Evolutionary conservation across 495 filamentous ascomycete genomes (phyloP).

Genomic region (Aspergillus indologenus): DNA sequence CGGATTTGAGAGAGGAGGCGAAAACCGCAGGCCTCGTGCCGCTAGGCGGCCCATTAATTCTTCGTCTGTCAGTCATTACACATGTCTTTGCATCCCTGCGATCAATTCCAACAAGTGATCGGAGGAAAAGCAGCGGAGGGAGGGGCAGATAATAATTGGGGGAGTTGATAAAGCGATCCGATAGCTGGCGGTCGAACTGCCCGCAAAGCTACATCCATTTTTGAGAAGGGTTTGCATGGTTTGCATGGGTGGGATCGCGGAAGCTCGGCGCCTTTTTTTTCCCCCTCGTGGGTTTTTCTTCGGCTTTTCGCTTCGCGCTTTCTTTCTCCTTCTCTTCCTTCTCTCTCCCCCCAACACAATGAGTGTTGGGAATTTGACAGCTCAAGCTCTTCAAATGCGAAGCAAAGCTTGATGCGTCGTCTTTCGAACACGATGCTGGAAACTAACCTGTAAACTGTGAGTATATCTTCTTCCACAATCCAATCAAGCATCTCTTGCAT

Average conservation of each 20-base stretch:
- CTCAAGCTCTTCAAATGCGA: constrained; percentile 20
- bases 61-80: constrained; percentile 78
- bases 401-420: not conserved
- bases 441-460: constrained; percentile 28
- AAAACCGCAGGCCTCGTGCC: constrained; percentile 76
- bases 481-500: constrained; percentile 37
- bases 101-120: constrained; percentile 9
- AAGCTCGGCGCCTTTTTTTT: constrained; percentile 22
- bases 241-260: constrained; percentile 27
- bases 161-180: constrained; percentile 1
- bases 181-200: constrained; percentile 27
- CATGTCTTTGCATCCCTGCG: constrained; percentile 18
- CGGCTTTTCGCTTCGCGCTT: constrained; percentile 19
- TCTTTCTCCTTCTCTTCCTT: constrained; percentile 29
- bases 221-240: constrained; percentile 42
- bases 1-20: constrained; percentile 42
- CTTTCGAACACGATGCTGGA: not conserved
- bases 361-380: constrained; percentile 2
- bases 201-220: constrained; percentile 37
- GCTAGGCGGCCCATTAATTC: constrained; percentile 82
- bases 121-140: constrained; percentile 3
- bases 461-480: constrained; percentile 14
- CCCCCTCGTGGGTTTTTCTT: constrained; percentile 28
- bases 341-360: constrained; percentile 15
- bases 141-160: constrained; percentile 1